A percentile compares a stretch with the other conserved stretches of the same genome.
These are phyloP conservation scores for Pichia sp. DNA, from an alignment of 1,139 yeast species.

Conservation along the genomic window DNA sequence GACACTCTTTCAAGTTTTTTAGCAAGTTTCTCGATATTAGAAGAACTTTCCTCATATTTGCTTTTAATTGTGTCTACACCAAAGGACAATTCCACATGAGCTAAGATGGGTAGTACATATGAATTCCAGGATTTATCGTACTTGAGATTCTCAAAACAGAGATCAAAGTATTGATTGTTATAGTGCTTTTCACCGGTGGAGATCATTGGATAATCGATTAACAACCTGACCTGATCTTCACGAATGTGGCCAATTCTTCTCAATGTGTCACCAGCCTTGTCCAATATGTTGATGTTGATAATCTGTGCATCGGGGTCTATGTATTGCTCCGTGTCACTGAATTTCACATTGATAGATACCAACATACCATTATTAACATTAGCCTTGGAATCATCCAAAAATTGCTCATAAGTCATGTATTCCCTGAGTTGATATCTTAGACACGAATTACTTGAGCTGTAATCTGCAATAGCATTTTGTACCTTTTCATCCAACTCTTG, in stretches of 20 bases:
- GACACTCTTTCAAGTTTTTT: conserved; percentile 14
- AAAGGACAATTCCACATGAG: conserved; percentile 18
- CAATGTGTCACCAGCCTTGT: conserved; percentile 21
- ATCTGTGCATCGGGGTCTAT: conserved; percentile 17
- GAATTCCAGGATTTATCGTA: conserved; percentile 25
- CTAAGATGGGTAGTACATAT: conserved; percentile 13
- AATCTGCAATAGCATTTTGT: conserved; percentile 3
- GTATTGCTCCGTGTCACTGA: conserved; percentile 9
- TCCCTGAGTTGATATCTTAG: conserved; percentile 15
- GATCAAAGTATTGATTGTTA: conserved; percentile 19
- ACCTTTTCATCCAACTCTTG: conserved; percentile 1
- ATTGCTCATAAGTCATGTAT: conserved; percentile 7
- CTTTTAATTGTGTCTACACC: conserved; percentile 21
- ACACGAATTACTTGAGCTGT: conserved; percentile 12
- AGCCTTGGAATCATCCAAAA: not conserved
- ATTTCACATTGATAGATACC: conserved; percentile 17
- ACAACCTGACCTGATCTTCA: conserved; percentile 14
- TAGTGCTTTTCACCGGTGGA: conserved; percentile 10
- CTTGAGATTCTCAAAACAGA: conserved; percentile 25
- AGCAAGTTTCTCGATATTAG: conserved; percentile 9
- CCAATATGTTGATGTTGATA: conserved; percentile 24
- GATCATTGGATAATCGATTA: conserved; percentile 19
- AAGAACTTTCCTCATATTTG: conserved; percentile 17
- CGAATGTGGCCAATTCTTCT: conserved; percentile 20
- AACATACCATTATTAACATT: conserved; percentile 7